Percentiles rank a stretch among this genome's conserved stretches.
Evolutionary conservation across 345 rosid species (phyloP).

Genomic region (Eutrema heterophyllum): DNA sequence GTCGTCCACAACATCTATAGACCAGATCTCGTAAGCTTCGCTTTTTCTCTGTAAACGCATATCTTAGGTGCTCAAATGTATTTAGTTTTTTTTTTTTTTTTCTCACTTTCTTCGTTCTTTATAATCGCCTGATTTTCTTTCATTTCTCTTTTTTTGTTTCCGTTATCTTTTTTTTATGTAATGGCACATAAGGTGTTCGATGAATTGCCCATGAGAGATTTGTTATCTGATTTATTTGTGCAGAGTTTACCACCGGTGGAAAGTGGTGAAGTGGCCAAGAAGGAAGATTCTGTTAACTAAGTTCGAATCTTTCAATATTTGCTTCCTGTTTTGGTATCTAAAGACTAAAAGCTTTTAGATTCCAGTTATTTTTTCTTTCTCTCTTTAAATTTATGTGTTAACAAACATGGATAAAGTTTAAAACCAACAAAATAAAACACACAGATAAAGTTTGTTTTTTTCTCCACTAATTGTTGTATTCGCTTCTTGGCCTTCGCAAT

Average conservation of each 20-base stretch:
- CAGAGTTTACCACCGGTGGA: slow-evolving; percentile 13
- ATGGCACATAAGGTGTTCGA: slow-evolving; percentile 13
- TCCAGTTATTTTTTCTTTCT: neutral
- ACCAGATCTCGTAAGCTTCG: slow-evolving; percentile 48
- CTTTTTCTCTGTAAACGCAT: neutral
- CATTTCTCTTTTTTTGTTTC: too few relatives aligned
- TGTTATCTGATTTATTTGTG: neutral
- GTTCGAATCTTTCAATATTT: neutral
- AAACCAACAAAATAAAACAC: neutral
- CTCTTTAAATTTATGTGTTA: neutral
- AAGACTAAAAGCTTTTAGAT: neutral
- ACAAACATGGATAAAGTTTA: neutral
- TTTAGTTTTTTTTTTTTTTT: neutral
- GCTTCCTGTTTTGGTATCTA: neutral
- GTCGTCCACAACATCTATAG: slow-evolving; percentile 61
- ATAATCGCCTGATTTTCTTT: neutral
- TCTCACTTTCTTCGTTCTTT: neutral
- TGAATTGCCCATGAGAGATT: neutral
- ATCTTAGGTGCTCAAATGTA: neutral
- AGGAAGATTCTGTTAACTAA: neutral
- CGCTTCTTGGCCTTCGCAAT: neutral
- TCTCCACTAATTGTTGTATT: neutral
- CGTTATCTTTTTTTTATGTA: too few relatives aligned
- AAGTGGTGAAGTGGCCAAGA: slow-evolving; percentile 1
- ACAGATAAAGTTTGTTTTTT: neutral